Evolutionary conservation across 75 land plant species (phyloP).

Genomic region (Adiantum capillusveneris): DNA sequence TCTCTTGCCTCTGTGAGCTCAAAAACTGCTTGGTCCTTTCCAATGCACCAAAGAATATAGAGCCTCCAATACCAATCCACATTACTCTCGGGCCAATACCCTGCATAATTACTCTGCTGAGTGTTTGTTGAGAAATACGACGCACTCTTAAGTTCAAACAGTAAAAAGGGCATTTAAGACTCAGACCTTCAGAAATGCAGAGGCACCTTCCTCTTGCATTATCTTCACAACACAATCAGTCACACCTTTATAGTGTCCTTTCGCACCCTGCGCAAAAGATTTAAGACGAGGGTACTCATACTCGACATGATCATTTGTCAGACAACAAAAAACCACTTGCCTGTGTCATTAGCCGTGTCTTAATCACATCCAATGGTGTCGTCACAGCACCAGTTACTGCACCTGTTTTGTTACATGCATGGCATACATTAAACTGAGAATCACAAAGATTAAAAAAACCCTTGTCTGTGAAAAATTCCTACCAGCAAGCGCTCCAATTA

Average conservation of each 20-base stretch:
- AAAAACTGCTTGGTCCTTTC: slow-evolving; percentile 80
- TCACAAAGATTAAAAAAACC: too few relatives aligned
- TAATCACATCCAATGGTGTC: slow-evolving; percentile 94
- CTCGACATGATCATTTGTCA: too few relatives aligned
- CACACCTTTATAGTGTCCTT: slow-evolving; percentile 63
- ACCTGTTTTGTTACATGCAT: slow-evolving; percentile 35
- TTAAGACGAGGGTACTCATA: too few relatives aligned
- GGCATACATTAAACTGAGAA: neutral
- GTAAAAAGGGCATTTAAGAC: slow-evolving; percentile 2
- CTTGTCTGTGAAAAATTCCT: too few relatives aligned
- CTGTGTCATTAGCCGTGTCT: slow-evolving; percentile 96
- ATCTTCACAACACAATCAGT: slow-evolving; percentile 74
- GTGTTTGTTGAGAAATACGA: neutral
- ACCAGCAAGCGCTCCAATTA: slow-evolving; percentile 94
- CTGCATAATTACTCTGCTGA: slow-evolving; percentile 21
- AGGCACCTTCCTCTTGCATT: slow-evolving; percentile 67
- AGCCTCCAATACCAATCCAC: slow-evolving; percentile 99
- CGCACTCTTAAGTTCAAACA: neutral
- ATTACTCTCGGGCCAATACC: slow-evolving; percentile 92
- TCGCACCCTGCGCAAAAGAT: slow-evolving; percentile 42
- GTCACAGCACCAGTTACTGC: slow-evolving; percentile 95
- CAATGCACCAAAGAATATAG: slow-evolving; percentile 91
- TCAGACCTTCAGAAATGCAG: slow-evolving; percentile 73
- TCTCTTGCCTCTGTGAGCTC: slow-evolving; percentile 21
- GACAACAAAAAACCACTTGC: slow-evolving; percentile 16